Evolutionary conservation across 2,329 filamentous ascomycete genomes (phyloP).

Genomic region (Simplicillium aogashimaense): DNA sequence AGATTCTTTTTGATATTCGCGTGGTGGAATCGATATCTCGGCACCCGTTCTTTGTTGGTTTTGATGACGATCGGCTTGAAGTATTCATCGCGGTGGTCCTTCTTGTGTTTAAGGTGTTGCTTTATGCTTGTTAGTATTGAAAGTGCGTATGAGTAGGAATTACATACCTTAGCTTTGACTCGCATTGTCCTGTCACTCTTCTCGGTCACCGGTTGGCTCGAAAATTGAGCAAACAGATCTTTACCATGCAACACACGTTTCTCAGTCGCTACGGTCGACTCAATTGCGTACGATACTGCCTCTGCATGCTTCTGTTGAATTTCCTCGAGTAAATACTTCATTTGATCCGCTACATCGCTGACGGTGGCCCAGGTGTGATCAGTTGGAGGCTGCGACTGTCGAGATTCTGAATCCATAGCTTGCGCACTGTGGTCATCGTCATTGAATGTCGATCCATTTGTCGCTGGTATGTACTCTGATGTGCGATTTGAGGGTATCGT

Average conservation of each 20-base stretch:
- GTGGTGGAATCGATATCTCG: conserved; percentile 49
- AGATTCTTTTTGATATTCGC: conserved; percentile 51
- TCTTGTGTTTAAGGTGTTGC: conserved; percentile 34
- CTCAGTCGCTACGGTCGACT: conserved; percentile 30
- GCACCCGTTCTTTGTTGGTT: conserved; percentile 41
- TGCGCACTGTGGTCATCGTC: no score
- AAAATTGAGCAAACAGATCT: conserved; percentile 38
- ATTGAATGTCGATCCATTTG: no score
- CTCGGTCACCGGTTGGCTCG: conserved; percentile 22
- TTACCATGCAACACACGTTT: conserved; percentile 28
- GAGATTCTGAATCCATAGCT: no score
- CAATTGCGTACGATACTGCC: conserved; percentile 33
- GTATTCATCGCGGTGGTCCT: conserved; percentile 31
- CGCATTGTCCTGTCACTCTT: conserved; percentile 30
- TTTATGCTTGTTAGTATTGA: conserved; percentile 10
- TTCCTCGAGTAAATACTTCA: conserved; percentile 29
- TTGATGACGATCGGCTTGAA: conserved; percentile 35
- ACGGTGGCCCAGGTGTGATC: no score
- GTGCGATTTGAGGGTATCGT: no score
- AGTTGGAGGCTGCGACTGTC: no score
- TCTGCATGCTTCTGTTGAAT: conserved; percentile 35
- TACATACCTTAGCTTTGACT: conserved; percentile 39
- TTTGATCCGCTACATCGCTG: no score
- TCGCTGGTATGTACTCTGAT: no score
- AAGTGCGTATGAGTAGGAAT: background rate